Percentiles rank a stretch among this genome's conserved stretches.
Evolutionary conservation across 1,284 basidiomycete genomes (phyloP).

Genomic region (Cryptococcus hybrid): DNA sequence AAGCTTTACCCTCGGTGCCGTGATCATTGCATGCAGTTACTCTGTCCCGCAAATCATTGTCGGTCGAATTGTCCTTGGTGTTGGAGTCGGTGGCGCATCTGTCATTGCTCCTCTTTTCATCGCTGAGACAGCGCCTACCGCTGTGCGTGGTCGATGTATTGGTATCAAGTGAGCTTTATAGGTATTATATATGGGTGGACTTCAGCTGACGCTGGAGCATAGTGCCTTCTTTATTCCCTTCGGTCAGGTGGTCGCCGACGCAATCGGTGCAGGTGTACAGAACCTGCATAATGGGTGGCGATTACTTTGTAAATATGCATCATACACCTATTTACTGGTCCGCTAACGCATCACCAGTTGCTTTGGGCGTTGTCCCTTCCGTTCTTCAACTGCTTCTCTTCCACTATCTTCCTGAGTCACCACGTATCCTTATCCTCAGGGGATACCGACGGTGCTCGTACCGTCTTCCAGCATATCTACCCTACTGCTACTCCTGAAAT

Average conservation of each 20-base stretch:
- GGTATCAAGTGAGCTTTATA: constrained; percentile 15
- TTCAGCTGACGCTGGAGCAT: background rate
- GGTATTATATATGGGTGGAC: too few relatives aligned
- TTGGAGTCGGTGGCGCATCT: too few relatives aligned
- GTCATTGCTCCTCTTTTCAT: too few relatives aligned
- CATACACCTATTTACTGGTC: background rate
- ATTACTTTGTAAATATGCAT: constrained; percentile 8
- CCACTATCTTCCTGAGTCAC: constrained; percentile 41
- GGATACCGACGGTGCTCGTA: constrained; percentile 24
- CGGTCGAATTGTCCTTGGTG: too few relatives aligned
- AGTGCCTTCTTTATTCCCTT: constrained; percentile 21
- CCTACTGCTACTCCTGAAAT: constrained; percentile 26
- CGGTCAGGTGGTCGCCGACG: constrained; percentile 26
- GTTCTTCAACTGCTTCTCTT: constrained; percentile 37
- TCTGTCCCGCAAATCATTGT: too few relatives aligned
- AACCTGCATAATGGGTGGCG: constrained; percentile 18
- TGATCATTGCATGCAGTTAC: constrained; percentile 33
- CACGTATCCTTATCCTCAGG: constrained; percentile 19
- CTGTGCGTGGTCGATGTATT: constrained; percentile 34
- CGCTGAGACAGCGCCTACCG: constrained; percentile 21
- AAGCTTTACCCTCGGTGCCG: constrained; percentile 34
- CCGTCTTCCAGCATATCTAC: constrained; percentile 30
- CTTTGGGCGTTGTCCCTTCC: constrained; percentile 40
- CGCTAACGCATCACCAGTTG: background rate
- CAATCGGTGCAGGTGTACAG: constrained; percentile 30